Conservation (phyloP, 2,329 filamentous ascomycete species). For the Madurella mycetomatis region DNA sequence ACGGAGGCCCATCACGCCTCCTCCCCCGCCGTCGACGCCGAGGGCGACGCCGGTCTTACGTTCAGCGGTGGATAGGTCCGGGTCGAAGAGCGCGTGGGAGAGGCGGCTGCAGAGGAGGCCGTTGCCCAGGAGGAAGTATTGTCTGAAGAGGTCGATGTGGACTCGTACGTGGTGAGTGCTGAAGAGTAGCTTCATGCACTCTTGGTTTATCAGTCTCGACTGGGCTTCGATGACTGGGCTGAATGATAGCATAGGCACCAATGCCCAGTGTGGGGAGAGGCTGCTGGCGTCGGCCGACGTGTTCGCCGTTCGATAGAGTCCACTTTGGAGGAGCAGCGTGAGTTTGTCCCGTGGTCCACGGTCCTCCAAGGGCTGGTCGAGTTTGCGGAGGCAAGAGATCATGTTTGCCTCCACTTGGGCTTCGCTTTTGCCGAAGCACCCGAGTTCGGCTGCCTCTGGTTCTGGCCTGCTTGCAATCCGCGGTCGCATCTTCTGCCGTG, state of each 20-base stretch:
- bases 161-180: conserved; percentile 63
- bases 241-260: conserved; percentile 68
- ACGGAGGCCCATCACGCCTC: conserved; percentile 74
- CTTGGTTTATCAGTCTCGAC: conserved; percentile 69
- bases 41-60: conserved; percentile 64
- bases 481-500: conserved; percentile 16
- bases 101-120: conserved; percentile 77
- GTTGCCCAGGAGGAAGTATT: conserved; percentile 81
- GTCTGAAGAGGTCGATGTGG: conserved; percentile 70
- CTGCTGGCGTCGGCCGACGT: conserved; percentile 18
- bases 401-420: conserved; percentile 45
- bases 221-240: conserved; percentile 70
- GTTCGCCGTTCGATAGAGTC: conserved; percentile 31
- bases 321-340: conserved; percentile 37
- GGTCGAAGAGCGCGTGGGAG: conserved; percentile 78
- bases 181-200: conserved; percentile 73
- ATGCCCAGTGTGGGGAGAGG: conserved; percentile 52
- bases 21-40: conserved; percentile 47
- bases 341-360: conserved; percentile 34
- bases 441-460: conserved; percentile 27
- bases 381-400: conserved; percentile 45
- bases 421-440: conserved; percentile 48
- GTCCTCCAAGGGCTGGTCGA: conserved; percentile 37
- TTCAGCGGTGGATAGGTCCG: conserved; percentile 75
- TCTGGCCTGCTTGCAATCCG: conserved; percentile 1